Evolutionary conservation across 129 eudicot genomes (phyloP).

Genomic region (Sambucus nigra): DNA sequence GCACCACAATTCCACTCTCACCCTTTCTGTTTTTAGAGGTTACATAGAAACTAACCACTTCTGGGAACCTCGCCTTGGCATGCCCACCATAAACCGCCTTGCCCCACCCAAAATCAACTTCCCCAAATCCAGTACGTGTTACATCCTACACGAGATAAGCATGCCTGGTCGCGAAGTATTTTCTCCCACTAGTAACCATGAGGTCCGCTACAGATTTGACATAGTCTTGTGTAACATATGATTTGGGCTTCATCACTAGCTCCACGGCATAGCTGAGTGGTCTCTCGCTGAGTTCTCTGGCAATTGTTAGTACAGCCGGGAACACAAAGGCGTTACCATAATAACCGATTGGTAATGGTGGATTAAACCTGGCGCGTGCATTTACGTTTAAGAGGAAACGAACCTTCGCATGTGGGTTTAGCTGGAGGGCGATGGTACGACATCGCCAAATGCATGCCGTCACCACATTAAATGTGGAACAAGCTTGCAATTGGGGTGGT

Average conservation of each 20-base stretch:
- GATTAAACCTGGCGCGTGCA: conserved; percentile 13
- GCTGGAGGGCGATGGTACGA: conserved; percentile 16
- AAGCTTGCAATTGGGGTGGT: conserved; percentile 31
- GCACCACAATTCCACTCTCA: conserved; percentile 16
- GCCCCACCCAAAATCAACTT: conserved; percentile 49
- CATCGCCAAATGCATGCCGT: conserved; percentile 20
- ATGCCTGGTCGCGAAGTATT: conserved; percentile 3
- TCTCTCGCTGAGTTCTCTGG: background rate
- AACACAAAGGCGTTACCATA: conserved; percentile 26
- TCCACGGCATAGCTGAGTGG: conserved; percentile 11
- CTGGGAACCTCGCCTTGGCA: conserved; percentile 18
- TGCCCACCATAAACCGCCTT: conserved; percentile 31
- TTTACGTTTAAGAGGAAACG: conserved; percentile 12
- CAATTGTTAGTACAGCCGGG: conserved; percentile 14
- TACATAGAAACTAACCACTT: conserved; percentile 14
- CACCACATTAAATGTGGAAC: conserved; percentile 37
- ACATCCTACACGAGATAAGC: conserved; percentile 24
- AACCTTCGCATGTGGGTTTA: conserved; percentile 14
- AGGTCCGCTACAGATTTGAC: conserved; percentile 16
- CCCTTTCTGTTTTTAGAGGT: conserved; percentile 20
- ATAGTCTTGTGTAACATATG: conserved; percentile 13
- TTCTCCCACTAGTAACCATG: too few relatives aligned
- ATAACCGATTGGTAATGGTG: conserved; percentile 23
- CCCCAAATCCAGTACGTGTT: conserved; percentile 19
- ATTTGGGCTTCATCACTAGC: conserved; percentile 11